These are phyloP conservation scores for Sporobolomyces roseus DNA, from an alignment of 768 basidiomycete species.

Conservation along the genomic window DNA sequence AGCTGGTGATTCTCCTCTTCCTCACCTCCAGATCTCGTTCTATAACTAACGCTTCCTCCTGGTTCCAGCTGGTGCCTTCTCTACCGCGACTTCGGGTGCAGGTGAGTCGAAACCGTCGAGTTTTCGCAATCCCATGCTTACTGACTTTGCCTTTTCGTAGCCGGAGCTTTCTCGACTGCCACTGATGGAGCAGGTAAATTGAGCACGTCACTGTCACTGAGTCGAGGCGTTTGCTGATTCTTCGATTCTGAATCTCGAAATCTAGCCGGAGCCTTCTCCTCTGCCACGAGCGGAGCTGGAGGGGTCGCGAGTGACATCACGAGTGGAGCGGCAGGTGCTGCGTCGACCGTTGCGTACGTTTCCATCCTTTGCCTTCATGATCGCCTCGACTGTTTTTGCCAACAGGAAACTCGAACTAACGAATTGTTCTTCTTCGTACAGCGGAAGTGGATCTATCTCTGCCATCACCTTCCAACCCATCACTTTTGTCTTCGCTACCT, in stretches of 20 bases:
- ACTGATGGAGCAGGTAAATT: not conserved
- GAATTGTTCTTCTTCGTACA: not conserved
- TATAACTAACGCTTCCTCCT: not conserved
- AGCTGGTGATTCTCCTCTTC: not conserved
- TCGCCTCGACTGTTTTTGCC: too few species aligned
- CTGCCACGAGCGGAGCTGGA: slow-evolving; percentile 3
- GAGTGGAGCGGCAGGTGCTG: not conserved
- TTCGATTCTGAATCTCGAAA: not conserved
- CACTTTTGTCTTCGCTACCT: not conserved
- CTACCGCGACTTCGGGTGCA: not conserved
- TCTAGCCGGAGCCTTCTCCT: not conserved
- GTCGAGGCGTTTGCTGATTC: not conserved
- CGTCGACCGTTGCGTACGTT: not conserved
- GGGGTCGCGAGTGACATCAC: not conserved
- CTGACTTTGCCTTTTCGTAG: not conserved
- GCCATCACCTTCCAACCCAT: not conserved
- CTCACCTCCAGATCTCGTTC: not conserved
- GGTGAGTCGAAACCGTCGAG: not conserved
- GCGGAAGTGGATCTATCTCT: not conserved
- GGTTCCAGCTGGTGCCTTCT: not conserved
- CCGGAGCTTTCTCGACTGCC: slow-evolving; percentile 6
- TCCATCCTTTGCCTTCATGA: too few species aligned
- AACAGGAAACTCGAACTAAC: not conserved
- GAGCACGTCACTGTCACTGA: not conserved
- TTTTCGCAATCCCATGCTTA: not conserved